Evolutionary conservation across 2,329 filamentous ascomycete genomes (phyloP), one percentile per base, ranked within the genome.

Genomic region (Tolypocladium ophioglossoides): DNA sequence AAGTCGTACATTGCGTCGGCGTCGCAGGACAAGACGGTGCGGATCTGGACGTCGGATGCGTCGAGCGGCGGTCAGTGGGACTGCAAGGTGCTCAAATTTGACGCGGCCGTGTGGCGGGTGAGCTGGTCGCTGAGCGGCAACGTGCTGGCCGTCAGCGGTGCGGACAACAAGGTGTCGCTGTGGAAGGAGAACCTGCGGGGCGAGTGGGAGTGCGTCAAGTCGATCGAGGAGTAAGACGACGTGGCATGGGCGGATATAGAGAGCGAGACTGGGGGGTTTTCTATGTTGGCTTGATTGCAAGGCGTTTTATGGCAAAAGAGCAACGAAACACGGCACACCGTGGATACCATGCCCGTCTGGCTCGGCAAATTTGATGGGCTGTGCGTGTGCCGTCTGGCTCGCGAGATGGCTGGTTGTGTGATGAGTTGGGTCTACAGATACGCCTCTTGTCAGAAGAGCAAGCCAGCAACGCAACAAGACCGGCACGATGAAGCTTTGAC

Each of bases 131-230:
- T 97, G 67, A 96, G 90, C 70, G 94, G 94, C 52, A 99, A 99
- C 69, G 91, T 97, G 22, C 78, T 99, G 63, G 94, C 94, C 11
- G 90, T 96, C 58, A 94, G 88, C 67, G 90, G 90, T 40, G 89
- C 87, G 30, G 92, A 99, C 73, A 99, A 99, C 78, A 91, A 95
- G 75, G 91, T 99, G 54, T 95, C 87, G 53, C 73, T 99, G 70
- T 99, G 92, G 92, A 99, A 97, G 80, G 94, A 99, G 80, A 95
- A 95, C 69, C 76, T 99, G 63, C 88, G 87, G 69, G 94, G 94
- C 54, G 89, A 95, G 68, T 99, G 94, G 94, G 91, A 97, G 73
- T 89, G 88, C 65, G 89, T 97, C 61, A 96, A 96, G 82, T 91
- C 89, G 56, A 91, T 99, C 68, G 92, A 96, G 70, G 90, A 95